These are phyloP conservation scores for Penstemon barbatus DNA, from an alignment of 257 asterid genomes.

Conservation along the genomic window DNA sequence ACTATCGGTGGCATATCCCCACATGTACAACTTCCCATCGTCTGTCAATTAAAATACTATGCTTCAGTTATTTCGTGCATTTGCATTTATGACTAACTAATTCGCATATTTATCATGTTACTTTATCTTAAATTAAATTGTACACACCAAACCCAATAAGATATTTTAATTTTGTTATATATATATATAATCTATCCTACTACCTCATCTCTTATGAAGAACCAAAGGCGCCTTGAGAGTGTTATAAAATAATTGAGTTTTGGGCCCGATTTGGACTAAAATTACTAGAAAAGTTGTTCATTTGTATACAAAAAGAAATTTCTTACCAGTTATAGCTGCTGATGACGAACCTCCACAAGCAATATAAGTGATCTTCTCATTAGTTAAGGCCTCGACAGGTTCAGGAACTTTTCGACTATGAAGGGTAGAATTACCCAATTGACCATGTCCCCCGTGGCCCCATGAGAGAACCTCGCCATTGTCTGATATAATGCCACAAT, in stretches of 20 bases:
- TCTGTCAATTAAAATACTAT: constrained; percentile 39
- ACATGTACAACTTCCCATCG: constrained; percentile 80
- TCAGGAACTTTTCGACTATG: constrained; percentile 68
- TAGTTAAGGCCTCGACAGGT: constrained; percentile 68
- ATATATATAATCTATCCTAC: too few relatives aligned
- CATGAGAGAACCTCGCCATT: constrained; percentile 90
- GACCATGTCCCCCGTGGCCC: constrained; percentile 98
- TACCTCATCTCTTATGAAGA: too few relatives aligned
- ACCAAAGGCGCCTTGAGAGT: too few relatives aligned
- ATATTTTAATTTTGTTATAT: too few relatives aligned
- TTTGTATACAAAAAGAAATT: constrained; percentile 14
- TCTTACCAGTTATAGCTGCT: constrained; percentile 90
- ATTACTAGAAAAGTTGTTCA: constrained; percentile 1
- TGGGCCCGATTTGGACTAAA: neutral
- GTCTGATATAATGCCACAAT: constrained; percentile 44
- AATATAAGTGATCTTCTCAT: constrained; percentile 67
- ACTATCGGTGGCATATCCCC: constrained; percentile 83
- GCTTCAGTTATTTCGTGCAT: constrained; percentile 9
- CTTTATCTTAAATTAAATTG: too few relatives aligned
- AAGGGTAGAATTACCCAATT: constrained; percentile 82
- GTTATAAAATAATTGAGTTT: too few relatives aligned
- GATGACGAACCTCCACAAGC: constrained; percentile 96
- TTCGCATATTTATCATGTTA: too few relatives aligned
- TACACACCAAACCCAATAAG: too few relatives aligned
- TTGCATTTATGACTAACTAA: neutral